Evolutionary conservation across 2,329 filamentous ascomycete genomes (phyloP).

Genomic region (Chaetomiaceae sp.): DNA sequence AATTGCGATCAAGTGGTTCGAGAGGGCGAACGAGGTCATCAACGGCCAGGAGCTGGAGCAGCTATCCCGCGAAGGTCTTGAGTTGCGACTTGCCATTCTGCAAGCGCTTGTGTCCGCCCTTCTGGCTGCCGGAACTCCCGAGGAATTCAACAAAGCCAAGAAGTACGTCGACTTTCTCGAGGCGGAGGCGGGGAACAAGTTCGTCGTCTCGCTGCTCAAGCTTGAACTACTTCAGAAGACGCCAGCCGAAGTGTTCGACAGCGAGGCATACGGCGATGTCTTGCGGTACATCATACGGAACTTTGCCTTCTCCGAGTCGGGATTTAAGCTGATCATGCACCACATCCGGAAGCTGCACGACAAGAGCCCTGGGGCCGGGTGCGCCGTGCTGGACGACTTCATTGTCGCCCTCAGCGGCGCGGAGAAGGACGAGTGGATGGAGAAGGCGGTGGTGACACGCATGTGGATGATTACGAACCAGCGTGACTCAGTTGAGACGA

Average conservation of each 20-base stretch:
- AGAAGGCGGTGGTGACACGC: slow-evolving; percentile 63
- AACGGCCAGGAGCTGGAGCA: slow-evolving; percentile 50
- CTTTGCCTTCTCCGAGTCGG: slow-evolving; percentile 56
- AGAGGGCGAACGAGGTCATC: slow-evolving; percentile 59
- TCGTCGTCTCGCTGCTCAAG: slow-evolving; percentile 62
- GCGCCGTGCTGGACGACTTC: slow-evolving; percentile 57
- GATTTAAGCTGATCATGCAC: slow-evolving; percentile 62
- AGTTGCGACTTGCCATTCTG: slow-evolving; percentile 62
- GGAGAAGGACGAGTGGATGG: slow-evolving; percentile 56
- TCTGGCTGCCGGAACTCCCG: slow-evolving; percentile 43
- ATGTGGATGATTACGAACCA: slow-evolving; percentile 59
- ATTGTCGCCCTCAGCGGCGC: slow-evolving; percentile 45
- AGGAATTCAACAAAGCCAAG: slow-evolving; percentile 48
- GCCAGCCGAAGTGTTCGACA: slow-evolving; percentile 45
- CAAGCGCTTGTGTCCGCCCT: slow-evolving; percentile 58
- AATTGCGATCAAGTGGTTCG: slow-evolving; percentile 67
- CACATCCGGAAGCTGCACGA: slow-evolving; percentile 62
- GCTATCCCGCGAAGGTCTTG: slow-evolving; percentile 55
- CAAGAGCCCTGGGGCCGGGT: slow-evolving; percentile 46
- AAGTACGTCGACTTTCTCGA: slow-evolving; percentile 59
- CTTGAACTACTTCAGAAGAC: slow-evolving; percentile 59
- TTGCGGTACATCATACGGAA: slow-evolving; percentile 58
- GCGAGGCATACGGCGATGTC: slow-evolving; percentile 45
- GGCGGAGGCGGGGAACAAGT: slow-evolving; percentile 57
- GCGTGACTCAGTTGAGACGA: slow-evolving; percentile 32